These are phyloP conservation scores for Sisymbrium altissimum DNA, from an alignment of 345 rosid genomes.

Conservation along the genomic window DNA sequence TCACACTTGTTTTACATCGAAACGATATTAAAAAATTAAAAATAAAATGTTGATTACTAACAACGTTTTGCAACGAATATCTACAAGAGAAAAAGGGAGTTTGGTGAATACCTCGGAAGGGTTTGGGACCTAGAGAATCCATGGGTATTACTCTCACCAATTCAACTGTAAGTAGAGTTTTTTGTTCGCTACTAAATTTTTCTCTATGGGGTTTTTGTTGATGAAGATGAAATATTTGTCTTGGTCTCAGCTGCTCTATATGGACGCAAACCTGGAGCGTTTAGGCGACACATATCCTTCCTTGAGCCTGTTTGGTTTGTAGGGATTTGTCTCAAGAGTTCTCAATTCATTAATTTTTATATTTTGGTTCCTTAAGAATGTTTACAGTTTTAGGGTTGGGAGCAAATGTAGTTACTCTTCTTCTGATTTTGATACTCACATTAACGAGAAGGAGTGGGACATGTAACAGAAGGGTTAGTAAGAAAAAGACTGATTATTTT, in stretches of 20 bases:
- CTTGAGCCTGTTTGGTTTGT: neutral
- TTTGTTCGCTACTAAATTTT: neutral
- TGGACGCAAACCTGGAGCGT: slow-evolving; percentile 19
- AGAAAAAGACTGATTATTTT: neutral
- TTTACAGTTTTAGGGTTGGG: slow-evolving; percentile 63
- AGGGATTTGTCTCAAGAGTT: neutral
- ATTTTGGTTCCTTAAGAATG: slow-evolving; percentile 41
- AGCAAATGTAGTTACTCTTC: slow-evolving; percentile 50
- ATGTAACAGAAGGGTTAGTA: slow-evolving; percentile 45
- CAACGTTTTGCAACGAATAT: neutral
- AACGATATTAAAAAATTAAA: neutral
- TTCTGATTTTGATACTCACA: slow-evolving; percentile 45
- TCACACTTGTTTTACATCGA: slow-evolving; percentile 6
- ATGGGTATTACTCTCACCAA: neutral
- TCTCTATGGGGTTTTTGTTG: neutral
- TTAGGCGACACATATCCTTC: slow-evolving; percentile 26
- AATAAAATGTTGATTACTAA: neutral
- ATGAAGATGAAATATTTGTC: slow-evolving; percentile 7
- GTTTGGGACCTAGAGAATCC: slow-evolving; percentile 24
- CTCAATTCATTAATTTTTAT: neutral
- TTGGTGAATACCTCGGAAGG: neutral
- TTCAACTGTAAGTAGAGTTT: slow-evolving; percentile 10
- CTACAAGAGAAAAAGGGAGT: neutral
- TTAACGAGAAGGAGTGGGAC: slow-evolving; percentile 35
- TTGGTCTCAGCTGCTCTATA: slow-evolving; percentile 10